Base-by-base conservation (phyloP, 192 early-diverging fungal genomes). In the Tieghemiomyces parasiticus region DNA sequence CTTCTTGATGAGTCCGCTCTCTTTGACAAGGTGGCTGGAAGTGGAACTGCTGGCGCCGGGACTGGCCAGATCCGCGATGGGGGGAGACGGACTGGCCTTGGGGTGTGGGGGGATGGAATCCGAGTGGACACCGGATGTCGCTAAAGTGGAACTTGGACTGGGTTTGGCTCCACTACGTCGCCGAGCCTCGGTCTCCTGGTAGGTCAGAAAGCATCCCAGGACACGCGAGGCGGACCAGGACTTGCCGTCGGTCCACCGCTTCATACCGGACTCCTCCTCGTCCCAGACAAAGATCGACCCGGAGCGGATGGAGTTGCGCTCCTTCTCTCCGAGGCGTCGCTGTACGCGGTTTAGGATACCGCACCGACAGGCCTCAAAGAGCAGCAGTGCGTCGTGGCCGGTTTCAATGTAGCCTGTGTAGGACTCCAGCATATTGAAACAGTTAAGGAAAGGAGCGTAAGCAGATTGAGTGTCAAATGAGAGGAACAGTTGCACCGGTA, bases 201-300 rank as follows among this genome's bases (percentile, higher is more conserved):
- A 93, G 0, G 89, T 90, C 48, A 93, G 71, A 65, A 93, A 93
- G 51, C 81, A 86, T 24, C 91, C 91, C 35, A 86, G 81, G 53
- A 93, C 89, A 31, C 91, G 78, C 32, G 83, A 86, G 1, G 91
- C 85, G 32, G 86, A 88, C 91, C 92, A 94, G 48, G 79, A 84
- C 64, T 85, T 81, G n/a, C 90, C 90, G 67, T 94, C 92, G 0
- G 92, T 92, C 92, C 92, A 94, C 38, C 92, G 78, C 63, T 88
- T 75, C 82, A 94, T 94, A 19, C 90, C 92, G 48, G 82, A 81
- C 67, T 94, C 90, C 58, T 85, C 71, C 71, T 94, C 92, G 65
- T 91, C 89, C 84, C 90, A 94, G 38, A 87, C 84, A 74, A 90
- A 94, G 31, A 92, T 82, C 6, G 90, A 87, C 1, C 90, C 90